Conservation (phyloP, 352 stramenopile species). For the Blastocystis sp. region DNA sequence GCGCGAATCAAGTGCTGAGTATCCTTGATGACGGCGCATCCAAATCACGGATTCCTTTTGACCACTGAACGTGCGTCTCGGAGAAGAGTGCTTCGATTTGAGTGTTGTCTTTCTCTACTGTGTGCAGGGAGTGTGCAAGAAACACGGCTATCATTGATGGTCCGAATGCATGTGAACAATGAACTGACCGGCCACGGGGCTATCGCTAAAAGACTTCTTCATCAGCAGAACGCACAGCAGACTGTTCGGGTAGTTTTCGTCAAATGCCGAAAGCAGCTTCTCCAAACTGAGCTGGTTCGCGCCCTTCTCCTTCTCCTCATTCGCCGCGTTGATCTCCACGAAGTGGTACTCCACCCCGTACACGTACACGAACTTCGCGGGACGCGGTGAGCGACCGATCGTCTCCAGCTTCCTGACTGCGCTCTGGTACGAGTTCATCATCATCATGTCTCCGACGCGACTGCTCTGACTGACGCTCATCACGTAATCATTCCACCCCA, state of each 20-base stretch:
- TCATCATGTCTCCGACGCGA: slow-evolving; percentile 56
- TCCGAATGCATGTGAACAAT: slow-evolving; percentile 20
- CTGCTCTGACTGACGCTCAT: slow-evolving; percentile 50
- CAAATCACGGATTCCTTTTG: too few species aligned
- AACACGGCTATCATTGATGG: background rate
- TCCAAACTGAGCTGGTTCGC: slow-evolving; percentile 13
- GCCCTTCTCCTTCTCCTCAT: background rate
- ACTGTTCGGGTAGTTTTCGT: slow-evolving; percentile 4
- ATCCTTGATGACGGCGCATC: background rate
- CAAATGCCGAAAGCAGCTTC: slow-evolving; percentile 15
- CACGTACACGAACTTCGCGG: slow-evolving; percentile 16
- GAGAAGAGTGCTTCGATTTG: too few species aligned
- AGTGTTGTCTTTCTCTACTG: background rate
- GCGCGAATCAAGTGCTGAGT: background rate
- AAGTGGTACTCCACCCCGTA: slow-evolving; percentile 65
- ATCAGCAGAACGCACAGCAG: slow-evolving; percentile 61
- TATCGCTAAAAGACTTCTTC: slow-evolving; percentile 11
- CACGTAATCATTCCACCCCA: slow-evolving; percentile 69
- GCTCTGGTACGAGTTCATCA: background rate
- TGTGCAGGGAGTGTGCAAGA: background rate
- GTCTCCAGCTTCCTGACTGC: background rate
- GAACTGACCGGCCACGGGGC: background rate
- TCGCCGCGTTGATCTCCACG: background rate
- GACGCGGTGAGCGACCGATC: background rate
- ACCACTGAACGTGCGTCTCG: too few species aligned